phyloP scores from a whole-genome alignment of 768 basidiomycete species.

The Pulveroboletus frians region DNA sequence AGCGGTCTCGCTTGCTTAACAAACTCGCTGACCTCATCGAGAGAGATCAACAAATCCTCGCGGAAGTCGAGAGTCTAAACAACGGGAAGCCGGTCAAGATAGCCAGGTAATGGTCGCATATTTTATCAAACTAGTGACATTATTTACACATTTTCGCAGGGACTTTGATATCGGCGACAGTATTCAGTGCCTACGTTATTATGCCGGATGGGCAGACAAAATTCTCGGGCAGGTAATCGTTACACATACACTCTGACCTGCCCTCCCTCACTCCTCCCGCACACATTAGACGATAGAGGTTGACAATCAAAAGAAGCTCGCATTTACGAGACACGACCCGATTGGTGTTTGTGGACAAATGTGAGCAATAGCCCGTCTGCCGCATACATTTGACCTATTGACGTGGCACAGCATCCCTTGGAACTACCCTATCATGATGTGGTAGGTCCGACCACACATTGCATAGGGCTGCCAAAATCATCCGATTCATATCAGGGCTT shows the following conservation, averaged over 20 bases:
- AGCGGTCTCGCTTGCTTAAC: slow-evolving; percentile 75
- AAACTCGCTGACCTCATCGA: slow-evolving; percentile 90
- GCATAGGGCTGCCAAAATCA: neutral
- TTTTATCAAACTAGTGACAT: slow-evolving; percentile 21
- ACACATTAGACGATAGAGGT: slow-evolving; percentile 63
- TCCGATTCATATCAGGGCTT: slow-evolving; percentile 44
- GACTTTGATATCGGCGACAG: slow-evolving; percentile 79
- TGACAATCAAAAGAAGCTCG: slow-evolving; percentile 73
- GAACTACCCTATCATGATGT: slow-evolving; percentile 91
- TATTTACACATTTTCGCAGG: slow-evolving; percentile 33
- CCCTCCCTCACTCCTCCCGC: slow-evolving; percentile 4
- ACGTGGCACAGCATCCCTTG: slow-evolving; percentile 64
- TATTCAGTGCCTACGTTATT: slow-evolving; percentile 78
- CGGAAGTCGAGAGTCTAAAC: slow-evolving; percentile 81
- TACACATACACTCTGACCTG: slow-evolving; percentile 1
- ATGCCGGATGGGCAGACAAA: slow-evolving; percentile 96
- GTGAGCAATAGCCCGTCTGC: slow-evolving; percentile 35
- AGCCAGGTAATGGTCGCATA: slow-evolving; percentile 40
- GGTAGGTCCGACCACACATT: slow-evolving; percentile 36
- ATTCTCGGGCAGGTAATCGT: slow-evolving; percentile 71
- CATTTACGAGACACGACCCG: slow-evolving; percentile 84
- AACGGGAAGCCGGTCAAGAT: slow-evolving; percentile 84
- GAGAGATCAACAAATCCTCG: slow-evolving; percentile 73
- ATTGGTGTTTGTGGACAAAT: slow-evolving; percentile 95
- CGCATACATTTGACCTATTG: slow-evolving; percentile 7